Conservation (phyloP, 495 filamentous ascomycete genomes). For the Durotheca rogersii region DNA sequence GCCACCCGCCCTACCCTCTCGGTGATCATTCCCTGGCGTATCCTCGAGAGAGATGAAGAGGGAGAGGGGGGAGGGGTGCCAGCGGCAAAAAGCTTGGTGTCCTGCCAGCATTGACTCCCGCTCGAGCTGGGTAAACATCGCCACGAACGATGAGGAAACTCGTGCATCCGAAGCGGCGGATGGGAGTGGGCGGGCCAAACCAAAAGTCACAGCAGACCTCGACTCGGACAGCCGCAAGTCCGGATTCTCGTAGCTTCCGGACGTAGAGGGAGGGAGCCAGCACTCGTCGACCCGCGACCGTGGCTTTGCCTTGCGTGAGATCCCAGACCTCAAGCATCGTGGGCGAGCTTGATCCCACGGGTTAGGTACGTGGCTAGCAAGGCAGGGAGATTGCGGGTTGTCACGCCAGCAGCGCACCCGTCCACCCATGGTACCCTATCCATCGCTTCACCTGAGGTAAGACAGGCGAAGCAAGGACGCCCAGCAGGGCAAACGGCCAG, state of each 20-base stretch:
- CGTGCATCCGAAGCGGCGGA: conserved; percentile 3
- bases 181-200: too few species aligned
- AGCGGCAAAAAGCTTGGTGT: conserved; percentile 28
- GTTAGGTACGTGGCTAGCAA: too few species aligned
- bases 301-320: too few species aligned
- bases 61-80: conserved; percentile 13
- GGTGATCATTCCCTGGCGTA: conserved; percentile 18
- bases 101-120: conserved; percentile 7
- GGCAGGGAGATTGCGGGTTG: neutral
- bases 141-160: conserved; percentile 3
- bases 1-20: conserved; percentile 25
- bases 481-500: too few species aligned
- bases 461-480: conserved; percentile 4
- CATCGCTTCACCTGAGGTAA: too few species aligned
- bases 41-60: conserved; percentile 21
- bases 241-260: too few species aligned
- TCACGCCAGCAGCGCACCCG: conserved; percentile 17
- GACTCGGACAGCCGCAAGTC: too few species aligned
- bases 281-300: too few species aligned
- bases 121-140: conserved; percentile 11
- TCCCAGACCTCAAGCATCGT: too few species aligned
- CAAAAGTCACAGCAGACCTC: too few species aligned
- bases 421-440: conserved; percentile 5
- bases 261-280: too few species aligned
- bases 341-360: too few species aligned